phyloP scores from a whole-genome alignment of 306 rosid species.

The Glycine soja region DNA sequence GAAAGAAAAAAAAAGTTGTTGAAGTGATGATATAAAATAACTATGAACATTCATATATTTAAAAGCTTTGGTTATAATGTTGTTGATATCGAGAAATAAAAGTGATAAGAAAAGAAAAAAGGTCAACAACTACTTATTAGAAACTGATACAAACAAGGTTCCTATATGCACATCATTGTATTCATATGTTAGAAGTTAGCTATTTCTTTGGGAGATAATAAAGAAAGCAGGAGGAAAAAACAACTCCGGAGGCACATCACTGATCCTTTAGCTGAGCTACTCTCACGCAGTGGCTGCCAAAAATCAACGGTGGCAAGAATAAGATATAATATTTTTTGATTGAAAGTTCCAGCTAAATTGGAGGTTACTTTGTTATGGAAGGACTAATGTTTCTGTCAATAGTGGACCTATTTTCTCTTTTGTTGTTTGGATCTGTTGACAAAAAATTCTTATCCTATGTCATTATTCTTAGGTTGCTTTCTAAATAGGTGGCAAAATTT shows the following conservation, averaged over 20 bases:
- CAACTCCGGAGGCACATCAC: background rate
- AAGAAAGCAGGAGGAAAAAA: background rate
- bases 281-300: slow-evolving; percentile 37
- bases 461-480: slow-evolving; percentile 48
- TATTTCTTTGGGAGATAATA: slow-evolving; percentile 12
- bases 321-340: slow-evolving; percentile 40
- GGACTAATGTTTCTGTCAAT: slow-evolving; percentile 41
- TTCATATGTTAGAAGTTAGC: background rate
- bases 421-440: slow-evolving; percentile 45
- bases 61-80: slow-evolving; percentile 21
- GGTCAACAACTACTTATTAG: slow-evolving; percentile 21
- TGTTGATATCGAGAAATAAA: slow-evolving; percentile 38
- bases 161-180: background rate
- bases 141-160: slow-evolving; percentile 31
- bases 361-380: slow-evolving; percentile 45
- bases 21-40: slow-evolving; percentile 5
- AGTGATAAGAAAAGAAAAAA: slow-evolving; percentile 18
- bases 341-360: slow-evolving; percentile 48
- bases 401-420: slow-evolving; percentile 38
- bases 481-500: slow-evolving; percentile 36
- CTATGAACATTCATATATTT: slow-evolving; percentile 21
- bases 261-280: slow-evolving; percentile 35
- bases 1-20: background rate
- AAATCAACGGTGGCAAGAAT: slow-evolving; percentile 22
- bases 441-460: slow-evolving; percentile 36